phyloP scores from a whole-genome alignment of 192 early-diverging fungal species.

The Mortierella hygrophila region DNA sequence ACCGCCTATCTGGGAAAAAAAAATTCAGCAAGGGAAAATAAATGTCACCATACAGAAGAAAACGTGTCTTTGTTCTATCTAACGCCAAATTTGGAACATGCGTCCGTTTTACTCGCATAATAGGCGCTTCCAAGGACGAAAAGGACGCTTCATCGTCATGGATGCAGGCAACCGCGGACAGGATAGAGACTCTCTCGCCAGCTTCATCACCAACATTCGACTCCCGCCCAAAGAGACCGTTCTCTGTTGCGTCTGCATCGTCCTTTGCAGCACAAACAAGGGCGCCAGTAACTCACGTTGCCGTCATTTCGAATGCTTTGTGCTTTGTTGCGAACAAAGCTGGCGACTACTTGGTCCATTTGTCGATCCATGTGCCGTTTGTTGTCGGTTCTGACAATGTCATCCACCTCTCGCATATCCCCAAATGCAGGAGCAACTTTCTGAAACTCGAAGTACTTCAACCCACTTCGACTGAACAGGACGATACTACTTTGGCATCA shows the following conservation, averaged over 20 bases:
- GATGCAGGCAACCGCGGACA: constrained; percentile 30
- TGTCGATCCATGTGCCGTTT: constrained; percentile 39
- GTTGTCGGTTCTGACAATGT: not conserved
- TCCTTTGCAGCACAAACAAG: constrained; percentile 10
- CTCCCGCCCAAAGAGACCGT: constrained; percentile 15
- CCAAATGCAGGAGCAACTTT: constrained; percentile 48
- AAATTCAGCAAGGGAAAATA: not conserved
- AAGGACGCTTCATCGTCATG: constrained; percentile 27
- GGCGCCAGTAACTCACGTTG: constrained; percentile 33
- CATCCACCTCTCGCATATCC: constrained; percentile 32
- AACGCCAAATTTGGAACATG: not conserved
- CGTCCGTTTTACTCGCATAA: constrained; percentile 1
- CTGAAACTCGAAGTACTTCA: constrained; percentile 26
- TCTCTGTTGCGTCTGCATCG: constrained; percentile 20
- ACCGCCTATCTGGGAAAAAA: not conserved
- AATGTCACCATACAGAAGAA: not conserved
- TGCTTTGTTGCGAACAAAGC: constrained; percentile 49
- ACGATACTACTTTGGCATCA: not conserved
- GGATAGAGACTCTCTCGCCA: constrained; percentile 33
- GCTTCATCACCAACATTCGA: constrained; percentile 35
- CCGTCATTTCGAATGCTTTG: constrained; percentile 38
- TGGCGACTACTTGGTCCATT: constrained; percentile 41
- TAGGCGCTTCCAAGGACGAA: constrained; percentile 25
- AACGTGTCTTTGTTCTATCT: not conserved
- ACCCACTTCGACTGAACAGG: not conserved